Conservation (phyloP, 2,329 filamentous ascomycete genomes). For the Sarocladium brachiariae region DNA sequence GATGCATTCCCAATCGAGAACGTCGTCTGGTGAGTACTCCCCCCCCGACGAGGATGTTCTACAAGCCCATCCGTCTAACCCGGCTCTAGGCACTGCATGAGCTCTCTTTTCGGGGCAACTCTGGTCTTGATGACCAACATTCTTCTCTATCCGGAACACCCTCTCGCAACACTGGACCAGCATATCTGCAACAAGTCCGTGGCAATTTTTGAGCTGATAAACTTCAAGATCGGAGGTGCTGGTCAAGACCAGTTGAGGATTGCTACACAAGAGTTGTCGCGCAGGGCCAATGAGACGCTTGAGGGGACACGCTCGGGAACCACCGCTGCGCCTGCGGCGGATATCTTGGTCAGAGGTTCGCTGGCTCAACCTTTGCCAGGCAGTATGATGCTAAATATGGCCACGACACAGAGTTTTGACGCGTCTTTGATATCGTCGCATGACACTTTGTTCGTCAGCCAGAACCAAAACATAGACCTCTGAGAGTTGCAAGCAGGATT, state of each 20-base stretch:
- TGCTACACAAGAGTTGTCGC: not conserved
- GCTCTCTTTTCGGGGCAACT: conserved; percentile 25
- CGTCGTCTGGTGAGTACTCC: conserved; percentile 22
- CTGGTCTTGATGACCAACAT: conserved; percentile 28
- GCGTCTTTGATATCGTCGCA: too few species aligned
- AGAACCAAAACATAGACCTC: too few species aligned
- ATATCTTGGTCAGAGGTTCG: too few species aligned
- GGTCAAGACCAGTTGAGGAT: not conserved
- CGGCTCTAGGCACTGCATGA: conserved; percentile 20
- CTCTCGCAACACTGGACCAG: conserved; percentile 20
- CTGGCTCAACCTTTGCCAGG: too few species aligned
- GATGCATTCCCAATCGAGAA: conserved; percentile 23
- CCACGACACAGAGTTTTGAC: too few species aligned
- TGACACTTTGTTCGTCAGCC: too few species aligned
- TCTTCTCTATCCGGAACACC: conserved; percentile 21
- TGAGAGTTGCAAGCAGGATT: too few species aligned
- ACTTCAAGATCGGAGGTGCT: not conserved
- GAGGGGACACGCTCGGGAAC: too few species aligned
- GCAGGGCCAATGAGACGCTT: not conserved
- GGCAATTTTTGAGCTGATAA: conserved; percentile 19
- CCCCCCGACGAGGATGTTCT: not conserved
- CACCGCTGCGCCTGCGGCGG: too few species aligned
- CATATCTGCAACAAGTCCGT: conserved; percentile 21
- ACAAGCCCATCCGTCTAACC: not conserved
- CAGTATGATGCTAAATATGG: too few species aligned